Conservation (phyloP, 306 rosid genomes). For the Herpetospermum pedunculosum region DNA sequence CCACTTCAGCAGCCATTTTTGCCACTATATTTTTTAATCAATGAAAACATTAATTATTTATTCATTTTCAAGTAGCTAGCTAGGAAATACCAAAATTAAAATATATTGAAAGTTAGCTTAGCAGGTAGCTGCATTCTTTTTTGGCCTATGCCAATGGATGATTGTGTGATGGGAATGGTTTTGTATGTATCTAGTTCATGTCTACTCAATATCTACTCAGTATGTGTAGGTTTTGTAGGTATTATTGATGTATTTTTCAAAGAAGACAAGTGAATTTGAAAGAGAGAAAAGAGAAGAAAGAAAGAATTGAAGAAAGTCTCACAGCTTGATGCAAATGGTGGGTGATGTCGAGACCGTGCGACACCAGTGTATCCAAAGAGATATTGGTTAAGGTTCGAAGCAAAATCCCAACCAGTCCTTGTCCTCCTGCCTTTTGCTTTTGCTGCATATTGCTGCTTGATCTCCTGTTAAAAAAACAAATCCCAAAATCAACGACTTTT, state of each 20-base stretch:
- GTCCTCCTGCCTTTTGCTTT: slow-evolving; percentile 21
- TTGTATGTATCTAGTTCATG: neutral
- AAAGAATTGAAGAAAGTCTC: slow-evolving; percentile 19
- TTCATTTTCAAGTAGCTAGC: neutral
- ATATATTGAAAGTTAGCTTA: neutral
- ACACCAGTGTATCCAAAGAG: slow-evolving; percentile 43
- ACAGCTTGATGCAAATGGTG: slow-evolving; percentile 42
- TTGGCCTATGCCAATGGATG: neutral
- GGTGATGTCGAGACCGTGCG: slow-evolving; percentile 54
- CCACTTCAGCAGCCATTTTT: slow-evolving; percentile 71
- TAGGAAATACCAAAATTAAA: neutral
- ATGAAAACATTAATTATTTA: neutral
- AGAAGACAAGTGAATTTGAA: neutral
- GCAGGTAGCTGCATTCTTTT: neutral
- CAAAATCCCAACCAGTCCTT: slow-evolving; percentile 41
- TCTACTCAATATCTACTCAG: neutral
- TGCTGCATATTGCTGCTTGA: slow-evolving; percentile 16
- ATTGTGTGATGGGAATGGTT: neutral
- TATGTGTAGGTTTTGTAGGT: neutral
- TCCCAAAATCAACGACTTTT: slow-evolving; percentile 1
- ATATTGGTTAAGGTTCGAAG: slow-evolving; percentile 46
- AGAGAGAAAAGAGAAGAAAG: neutral
- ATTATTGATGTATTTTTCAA: neutral
- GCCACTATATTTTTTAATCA: slow-evolving; percentile 37
- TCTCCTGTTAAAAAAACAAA: slow-evolving; percentile 31